Conservation (phyloP, 306 rosid genomes). For the Fragaria vesca region DNA sequence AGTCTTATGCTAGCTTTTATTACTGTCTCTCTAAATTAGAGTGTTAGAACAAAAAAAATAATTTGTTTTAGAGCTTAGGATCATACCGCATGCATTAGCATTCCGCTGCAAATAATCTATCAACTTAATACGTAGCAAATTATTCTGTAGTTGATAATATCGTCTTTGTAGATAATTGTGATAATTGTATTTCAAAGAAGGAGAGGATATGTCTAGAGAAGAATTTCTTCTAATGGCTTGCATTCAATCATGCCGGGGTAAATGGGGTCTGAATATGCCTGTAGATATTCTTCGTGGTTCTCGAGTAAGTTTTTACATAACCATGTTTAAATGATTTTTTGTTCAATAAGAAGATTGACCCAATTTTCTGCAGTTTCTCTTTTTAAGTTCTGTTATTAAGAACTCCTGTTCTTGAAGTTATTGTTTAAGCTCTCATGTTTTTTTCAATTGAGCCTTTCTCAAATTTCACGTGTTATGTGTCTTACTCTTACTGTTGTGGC, state of each 20-base stretch:
- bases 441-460: constrained; percentile 15
- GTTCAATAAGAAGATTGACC: background rate
- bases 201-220: constrained; percentile 69
- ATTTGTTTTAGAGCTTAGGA: background rate
- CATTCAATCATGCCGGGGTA: constrained; percentile 63
- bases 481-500: constrained; percentile 26
- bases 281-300: constrained; percentile 86
- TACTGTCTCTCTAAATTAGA: background rate
- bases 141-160: constrained; percentile 21
- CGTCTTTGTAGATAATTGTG: constrained; percentile 69
- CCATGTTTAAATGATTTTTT: background rate
- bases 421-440: constrained; percentile 4
- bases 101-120: background rate
- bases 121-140: background rate
- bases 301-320: constrained; percentile 51
- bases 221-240: constrained; percentile 87
- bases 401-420: background rate
- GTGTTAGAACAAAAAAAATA: background rate
- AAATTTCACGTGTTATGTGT: constrained; percentile 17
- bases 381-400: background rate
- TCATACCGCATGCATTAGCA: background rate
- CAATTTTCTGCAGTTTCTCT: background rate
- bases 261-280: constrained; percentile 85
- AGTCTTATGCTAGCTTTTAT: background rate
- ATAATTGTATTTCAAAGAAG: constrained; percentile 68